phyloP scores from a whole-genome alignment of 2,329 filamentous ascomycete species.

The Chrysosporium keratinophilum region DNA sequence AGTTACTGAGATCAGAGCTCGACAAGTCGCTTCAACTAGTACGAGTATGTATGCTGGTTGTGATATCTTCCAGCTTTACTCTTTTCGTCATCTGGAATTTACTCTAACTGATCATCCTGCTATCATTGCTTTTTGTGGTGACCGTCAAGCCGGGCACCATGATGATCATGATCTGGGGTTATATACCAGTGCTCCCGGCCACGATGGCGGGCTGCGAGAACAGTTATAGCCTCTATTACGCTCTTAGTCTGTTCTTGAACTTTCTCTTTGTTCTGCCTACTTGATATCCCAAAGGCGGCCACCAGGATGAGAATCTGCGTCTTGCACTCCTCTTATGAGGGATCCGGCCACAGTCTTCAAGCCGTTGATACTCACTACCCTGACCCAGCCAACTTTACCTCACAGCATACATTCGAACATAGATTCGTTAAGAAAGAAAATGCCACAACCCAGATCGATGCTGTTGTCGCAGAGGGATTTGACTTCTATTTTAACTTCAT shows the following conservation, averaged over 20 bases:
- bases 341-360: conserved; percentile 5
- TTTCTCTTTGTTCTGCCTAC: not conserved
- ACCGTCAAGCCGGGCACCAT: no score
- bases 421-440: conserved; percentile 18
- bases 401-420: conserved; percentile 18
- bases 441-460: conserved; percentile 19
- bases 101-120: no score
- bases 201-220: no score
- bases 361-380: conserved; percentile 4
- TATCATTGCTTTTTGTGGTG: no score
- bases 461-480: conserved; percentile 15
- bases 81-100: no score
- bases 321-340: conserved; percentile 8
- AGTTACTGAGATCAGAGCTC: not conserved
- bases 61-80: no score
- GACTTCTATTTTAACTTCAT: conserved; percentile 23
- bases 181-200: no score
- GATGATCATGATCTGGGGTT: no score
- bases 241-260: not conserved
- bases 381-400: conserved; percentile 15
- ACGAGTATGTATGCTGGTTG: no score
- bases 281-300: not conserved
- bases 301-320: conserved; percentile 7
- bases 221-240: not conserved
- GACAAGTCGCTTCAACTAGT: no score